Evolutionary conservation across 2,329 filamentous ascomycete species (phyloP).

Genomic region (Xylariaceae sp.): DNA sequence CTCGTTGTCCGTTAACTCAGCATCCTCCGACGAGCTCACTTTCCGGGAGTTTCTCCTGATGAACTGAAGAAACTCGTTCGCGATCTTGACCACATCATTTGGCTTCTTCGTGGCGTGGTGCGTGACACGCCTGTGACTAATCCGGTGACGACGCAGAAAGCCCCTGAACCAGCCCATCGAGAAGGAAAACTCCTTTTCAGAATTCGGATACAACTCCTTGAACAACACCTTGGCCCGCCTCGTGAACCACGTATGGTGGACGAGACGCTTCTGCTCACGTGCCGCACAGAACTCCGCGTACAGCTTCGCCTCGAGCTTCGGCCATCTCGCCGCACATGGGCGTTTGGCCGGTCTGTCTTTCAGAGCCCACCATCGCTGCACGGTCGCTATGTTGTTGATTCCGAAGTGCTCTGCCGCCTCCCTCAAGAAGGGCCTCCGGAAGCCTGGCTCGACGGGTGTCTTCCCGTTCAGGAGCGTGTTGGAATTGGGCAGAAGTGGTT

Average conservation of each 20-base stretch:
- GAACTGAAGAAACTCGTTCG: neutral
- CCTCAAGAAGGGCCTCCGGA: neutral
- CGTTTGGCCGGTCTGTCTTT: neutral
- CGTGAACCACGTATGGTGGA: neutral
- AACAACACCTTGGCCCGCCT: neutral
- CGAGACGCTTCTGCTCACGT: neutral
- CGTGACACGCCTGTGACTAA: neutral
- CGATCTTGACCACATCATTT: neutral
- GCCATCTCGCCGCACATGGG: neutral
- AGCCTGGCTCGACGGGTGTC: neutral
- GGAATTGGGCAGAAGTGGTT: too few species aligned
- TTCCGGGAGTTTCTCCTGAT: neutral
- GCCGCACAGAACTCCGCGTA: neutral
- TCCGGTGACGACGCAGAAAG: neutral
- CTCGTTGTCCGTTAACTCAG: neutral
- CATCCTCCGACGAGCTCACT: neutral
- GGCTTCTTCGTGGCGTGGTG: neutral
- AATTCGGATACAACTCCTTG: neutral
- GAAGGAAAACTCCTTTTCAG: neutral
- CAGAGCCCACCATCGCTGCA: neutral
- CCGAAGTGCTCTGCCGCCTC: neutral
- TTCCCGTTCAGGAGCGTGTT: too few species aligned
- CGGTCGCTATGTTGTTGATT: neutral
- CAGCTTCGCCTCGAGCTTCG: neutral
- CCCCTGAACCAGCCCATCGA: neutral